Percentiles rank a stretch among this genome's conserved stretches.
phyloP scores from a whole-genome alignment of 257 asterid species.

The Solanum virginianum region DNA sequence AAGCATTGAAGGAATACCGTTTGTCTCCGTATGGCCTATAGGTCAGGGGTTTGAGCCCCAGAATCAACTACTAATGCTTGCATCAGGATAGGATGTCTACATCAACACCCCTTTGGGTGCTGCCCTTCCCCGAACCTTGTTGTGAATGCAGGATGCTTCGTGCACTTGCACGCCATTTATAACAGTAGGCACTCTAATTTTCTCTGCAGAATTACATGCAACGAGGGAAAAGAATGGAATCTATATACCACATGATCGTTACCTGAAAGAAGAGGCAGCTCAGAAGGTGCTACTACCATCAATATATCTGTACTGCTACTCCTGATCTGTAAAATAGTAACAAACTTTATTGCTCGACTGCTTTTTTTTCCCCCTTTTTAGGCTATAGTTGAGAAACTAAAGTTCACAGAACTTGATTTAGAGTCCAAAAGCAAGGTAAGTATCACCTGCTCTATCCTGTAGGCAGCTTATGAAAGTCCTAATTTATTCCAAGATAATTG shows the following conservation, averaged over 20 bases:
- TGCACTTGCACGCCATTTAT: not conserved
- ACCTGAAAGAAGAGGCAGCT: conserved; percentile 22
- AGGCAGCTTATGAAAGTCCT: not conserved
- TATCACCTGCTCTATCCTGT: not conserved
- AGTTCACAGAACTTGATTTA: conserved; percentile 14
- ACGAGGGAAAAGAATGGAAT: conserved; percentile 25
- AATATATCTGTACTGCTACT: not conserved
- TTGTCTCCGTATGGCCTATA: not conserved
- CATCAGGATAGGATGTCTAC: not conserved
- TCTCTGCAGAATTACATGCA: conserved; percentile 23
- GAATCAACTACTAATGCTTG: not conserved
- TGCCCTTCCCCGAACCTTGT: not conserved
- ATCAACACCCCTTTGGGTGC: not conserved
- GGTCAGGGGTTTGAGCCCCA: not conserved
- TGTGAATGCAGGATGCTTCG: not conserved
- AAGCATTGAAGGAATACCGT: not conserved
- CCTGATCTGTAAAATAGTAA: not conserved
- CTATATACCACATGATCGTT: conserved; percentile 15
- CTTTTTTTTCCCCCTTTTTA: not conserved
- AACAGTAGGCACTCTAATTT: not conserved
- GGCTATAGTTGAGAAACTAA: conserved; percentile 15
- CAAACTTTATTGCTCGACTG: not conserved
- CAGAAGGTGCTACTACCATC: conserved; percentile 19
- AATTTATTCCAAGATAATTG: not conserved
- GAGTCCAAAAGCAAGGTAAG: conserved; percentile 12